These are phyloP conservation scores for Quillaja saponaria DNA, from an alignment of 306 rosid species.

Conservation along the genomic window DNA sequence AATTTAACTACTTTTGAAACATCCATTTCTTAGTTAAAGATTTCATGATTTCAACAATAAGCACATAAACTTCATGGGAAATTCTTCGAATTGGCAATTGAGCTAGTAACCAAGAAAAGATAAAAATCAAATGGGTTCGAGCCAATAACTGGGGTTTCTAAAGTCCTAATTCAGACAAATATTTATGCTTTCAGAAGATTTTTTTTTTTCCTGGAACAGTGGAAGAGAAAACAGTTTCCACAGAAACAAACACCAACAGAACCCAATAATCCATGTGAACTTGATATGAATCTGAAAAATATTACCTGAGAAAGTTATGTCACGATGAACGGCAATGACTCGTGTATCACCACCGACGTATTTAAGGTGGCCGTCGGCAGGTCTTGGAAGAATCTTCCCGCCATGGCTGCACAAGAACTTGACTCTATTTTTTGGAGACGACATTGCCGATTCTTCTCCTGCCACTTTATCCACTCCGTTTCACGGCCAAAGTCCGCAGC, in stretches of 20 bases:
- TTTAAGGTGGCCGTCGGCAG: slow-evolving; percentile 65
- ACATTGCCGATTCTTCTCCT: slow-evolving; percentile 23
- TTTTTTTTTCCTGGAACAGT: neutral
- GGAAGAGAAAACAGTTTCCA: neutral
- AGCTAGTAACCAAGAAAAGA: neutral
- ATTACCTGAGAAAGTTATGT: slow-evolving; percentile 58
- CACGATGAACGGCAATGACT: slow-evolving; percentile 55
- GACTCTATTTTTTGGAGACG: slow-evolving; percentile 52
- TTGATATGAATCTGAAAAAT: neutral
- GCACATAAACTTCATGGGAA: neutral
- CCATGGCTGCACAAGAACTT: slow-evolving; percentile 86
- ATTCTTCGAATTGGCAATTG: neutral
- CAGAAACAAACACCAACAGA: slow-evolving; percentile 4
- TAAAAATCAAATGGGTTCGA: neutral
- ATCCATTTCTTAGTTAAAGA: neutral
- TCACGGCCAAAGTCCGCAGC: too few species aligned
- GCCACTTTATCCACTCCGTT: slow-evolving; percentile 27
- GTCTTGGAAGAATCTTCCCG: slow-evolving; percentile 77
- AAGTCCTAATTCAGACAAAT: neutral
- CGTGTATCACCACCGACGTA: slow-evolving; percentile 94
- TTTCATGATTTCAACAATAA: neutral
- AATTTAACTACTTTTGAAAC: neutral
- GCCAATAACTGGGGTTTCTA: neutral
- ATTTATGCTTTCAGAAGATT: neutral
- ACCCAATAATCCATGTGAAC: too few species aligned